These are phyloP conservation scores for Ustilago tritici DNA, from an alignment of 1,284 basidiomycete genomes.

Conservation along the genomic window DNA sequence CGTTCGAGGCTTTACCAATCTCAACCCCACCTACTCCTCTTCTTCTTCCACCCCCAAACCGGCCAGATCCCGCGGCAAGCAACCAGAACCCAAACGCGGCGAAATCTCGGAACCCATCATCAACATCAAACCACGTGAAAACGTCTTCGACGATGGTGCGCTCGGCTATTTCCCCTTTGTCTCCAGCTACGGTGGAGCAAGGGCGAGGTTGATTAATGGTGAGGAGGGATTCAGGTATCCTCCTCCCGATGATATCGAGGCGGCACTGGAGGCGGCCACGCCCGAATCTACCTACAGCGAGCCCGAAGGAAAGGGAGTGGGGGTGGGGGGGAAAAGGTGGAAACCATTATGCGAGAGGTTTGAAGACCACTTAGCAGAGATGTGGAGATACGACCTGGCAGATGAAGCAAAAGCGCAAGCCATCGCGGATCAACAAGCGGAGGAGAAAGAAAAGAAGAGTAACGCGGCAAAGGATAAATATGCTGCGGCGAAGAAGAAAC, in stretches of 20 bases:
- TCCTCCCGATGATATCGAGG: conserved; percentile 72
- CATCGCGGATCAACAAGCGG: conserved; percentile 23
- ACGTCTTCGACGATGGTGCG: conserved; percentile 91
- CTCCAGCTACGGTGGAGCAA: conserved; percentile 90
- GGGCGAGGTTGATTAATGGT: conserved; percentile 86
- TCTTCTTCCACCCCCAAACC: conserved; percentile 6
- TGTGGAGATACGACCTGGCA: conserved; percentile 51
- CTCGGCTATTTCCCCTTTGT: conserved; percentile 96
- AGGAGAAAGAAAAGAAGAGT: conserved; percentile 30
- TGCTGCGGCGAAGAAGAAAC: conserved; percentile 40
- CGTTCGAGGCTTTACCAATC: conserved; percentile 31
- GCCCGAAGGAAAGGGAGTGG: neutral
- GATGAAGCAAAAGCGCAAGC: conserved; percentile 53
- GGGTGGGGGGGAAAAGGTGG: conserved; percentile 23
- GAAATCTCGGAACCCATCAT: conserved; percentile 42
- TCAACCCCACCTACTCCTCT: conserved; percentile 10
- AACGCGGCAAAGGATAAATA: conserved; percentile 31
- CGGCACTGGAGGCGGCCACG: conserved; percentile 28
- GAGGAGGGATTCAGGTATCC: conserved; percentile 78
- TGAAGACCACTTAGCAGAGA: conserved; percentile 51
- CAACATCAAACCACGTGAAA: conserved; percentile 72
- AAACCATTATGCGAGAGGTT: conserved; percentile 48
- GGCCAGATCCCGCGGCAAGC: conserved; percentile 5
- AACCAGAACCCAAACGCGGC: conserved; percentile 9
- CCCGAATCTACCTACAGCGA: neutral